Percentiles rank a stretch among this genome's conserved stretches.
Evolutionary conservation across 2,329 filamentous ascomycete genomes (phyloP).

Genomic region (Hymenoscyphus fructigenus): DNA sequence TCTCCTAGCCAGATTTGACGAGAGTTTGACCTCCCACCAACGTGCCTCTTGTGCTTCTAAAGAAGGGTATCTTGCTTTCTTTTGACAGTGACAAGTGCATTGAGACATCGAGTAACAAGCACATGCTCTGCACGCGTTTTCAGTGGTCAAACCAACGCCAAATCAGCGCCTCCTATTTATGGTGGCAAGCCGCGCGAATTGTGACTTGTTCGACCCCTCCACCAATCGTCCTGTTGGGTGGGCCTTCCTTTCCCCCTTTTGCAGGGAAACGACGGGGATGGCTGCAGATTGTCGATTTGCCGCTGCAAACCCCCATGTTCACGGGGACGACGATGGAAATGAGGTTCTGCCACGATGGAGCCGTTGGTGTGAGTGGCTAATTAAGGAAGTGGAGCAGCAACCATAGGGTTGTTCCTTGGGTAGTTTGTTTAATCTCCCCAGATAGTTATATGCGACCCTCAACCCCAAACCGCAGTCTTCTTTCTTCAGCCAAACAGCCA

Average conservation of each 20-base stretch:
- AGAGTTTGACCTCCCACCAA: too few relatives aligned
- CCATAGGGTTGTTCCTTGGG: slow-evolving; percentile 9
- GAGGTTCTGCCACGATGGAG: slow-evolving; percentile 6
- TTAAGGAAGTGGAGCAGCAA: slow-evolving; percentile 7
- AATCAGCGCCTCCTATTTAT: not conserved
- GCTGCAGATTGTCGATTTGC: slow-evolving; percentile 11
- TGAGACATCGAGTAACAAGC: not conserved
- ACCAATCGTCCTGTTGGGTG: not conserved
- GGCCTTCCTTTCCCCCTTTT: slow-evolving; percentile 1
- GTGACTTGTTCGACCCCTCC: slow-evolving; percentile 2
- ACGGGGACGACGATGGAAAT: slow-evolving; percentile 2
- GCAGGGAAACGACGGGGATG: slow-evolving; percentile 4
- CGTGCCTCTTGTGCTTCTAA: not conserved
- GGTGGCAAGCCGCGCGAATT: not conserved
- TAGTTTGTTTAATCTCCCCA: slow-evolving; percentile 23
- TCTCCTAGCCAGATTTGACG: not conserved
- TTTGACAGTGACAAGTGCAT: not conserved
- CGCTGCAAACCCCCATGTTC: slow-evolving; percentile 4
- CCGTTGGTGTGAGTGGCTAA: slow-evolving; percentile 10
- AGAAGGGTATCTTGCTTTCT: not conserved
- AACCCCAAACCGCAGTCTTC: slow-evolving; percentile 15
- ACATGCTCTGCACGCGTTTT: not conserved
- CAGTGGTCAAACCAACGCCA: not conserved
- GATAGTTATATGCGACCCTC: slow-evolving; percentile 23
- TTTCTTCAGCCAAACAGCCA: slow-evolving; percentile 29